A percentile compares a stretch with the other conserved stretches of the same genome.
These are phyloP conservation scores for Coffea canephora DNA, from an alignment of 257 asterid genomes.

Conservation along the genomic window DNA sequence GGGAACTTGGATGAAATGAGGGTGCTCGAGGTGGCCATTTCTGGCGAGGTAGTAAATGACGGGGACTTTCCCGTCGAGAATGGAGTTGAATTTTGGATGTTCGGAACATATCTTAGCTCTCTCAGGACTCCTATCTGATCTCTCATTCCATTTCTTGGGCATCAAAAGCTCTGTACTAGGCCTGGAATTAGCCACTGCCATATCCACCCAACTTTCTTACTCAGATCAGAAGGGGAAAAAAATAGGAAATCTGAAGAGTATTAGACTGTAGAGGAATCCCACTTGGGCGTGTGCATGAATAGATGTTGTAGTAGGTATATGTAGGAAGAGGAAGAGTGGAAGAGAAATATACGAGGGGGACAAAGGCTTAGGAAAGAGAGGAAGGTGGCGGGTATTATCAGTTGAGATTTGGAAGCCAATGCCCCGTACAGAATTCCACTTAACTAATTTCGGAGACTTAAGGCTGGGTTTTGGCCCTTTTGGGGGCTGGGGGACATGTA, in stretches of 20 bases:
- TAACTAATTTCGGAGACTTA: neutral
- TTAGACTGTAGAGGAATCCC: neutral
- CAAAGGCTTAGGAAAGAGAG: slow-evolving; percentile 16
- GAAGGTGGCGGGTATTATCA: slow-evolving; percentile 25
- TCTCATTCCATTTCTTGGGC: slow-evolving; percentile 23
- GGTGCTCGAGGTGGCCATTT: slow-evolving; percentile 44
- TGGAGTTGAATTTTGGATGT: slow-evolving; percentile 11
- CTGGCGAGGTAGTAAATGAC: slow-evolving; percentile 40
- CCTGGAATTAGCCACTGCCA: slow-evolving; percentile 21
- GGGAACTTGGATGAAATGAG: slow-evolving; percentile 38
- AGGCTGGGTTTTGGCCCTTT: neutral
- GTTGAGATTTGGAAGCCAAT: slow-evolving; percentile 1
- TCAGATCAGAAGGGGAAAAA: too few species aligned
- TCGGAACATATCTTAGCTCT: slow-evolving; percentile 15
- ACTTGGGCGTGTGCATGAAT: neutral
- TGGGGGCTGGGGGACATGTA: neutral
- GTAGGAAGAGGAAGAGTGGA: slow-evolving; percentile 1
- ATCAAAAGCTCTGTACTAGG: slow-evolving; percentile 29
- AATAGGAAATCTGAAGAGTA: neutral
- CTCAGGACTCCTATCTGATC: slow-evolving; percentile 17
- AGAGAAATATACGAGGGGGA: neutral
- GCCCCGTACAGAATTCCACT: neutral
- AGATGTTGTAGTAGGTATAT: neutral
- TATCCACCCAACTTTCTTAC: neutral
- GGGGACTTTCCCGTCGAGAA: slow-evolving; percentile 22